These are phyloP conservation scores for Chrysosporium keratinophilum DNA, from an alignment of 2,329 filamentous ascomycete genomes.

Conservation along the genomic window DNA sequence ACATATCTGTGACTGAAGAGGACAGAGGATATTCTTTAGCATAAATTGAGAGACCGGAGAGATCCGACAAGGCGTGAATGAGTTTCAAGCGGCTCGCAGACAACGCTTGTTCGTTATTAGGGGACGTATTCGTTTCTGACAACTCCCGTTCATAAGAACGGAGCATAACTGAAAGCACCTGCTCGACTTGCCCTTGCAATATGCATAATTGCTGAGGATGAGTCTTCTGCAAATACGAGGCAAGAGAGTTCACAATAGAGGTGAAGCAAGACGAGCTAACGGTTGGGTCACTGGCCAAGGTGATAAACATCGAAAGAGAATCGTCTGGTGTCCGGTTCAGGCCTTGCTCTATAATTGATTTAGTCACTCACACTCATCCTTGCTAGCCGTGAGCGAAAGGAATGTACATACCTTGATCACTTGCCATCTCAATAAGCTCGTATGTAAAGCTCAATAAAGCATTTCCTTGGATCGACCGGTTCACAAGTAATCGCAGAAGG, in stretches of 20 bases:
- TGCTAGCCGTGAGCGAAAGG: not conserved
- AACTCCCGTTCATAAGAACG: conserved; percentile 23
- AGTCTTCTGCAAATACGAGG: conserved; percentile 29
- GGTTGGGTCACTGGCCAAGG: conserved; percentile 24
- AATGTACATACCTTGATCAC: conserved; percentile 29
- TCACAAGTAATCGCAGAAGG: conserved; percentile 28
- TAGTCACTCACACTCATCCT: not conserved
- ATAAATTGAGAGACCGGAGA: conserved; percentile 32
- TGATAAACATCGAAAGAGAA: conserved; percentile 28
- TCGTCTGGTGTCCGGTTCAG: conserved; percentile 29
- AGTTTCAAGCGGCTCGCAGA: conserved; percentile 30
- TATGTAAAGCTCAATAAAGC: conserved; percentile 30
- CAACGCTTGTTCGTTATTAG: conserved; percentile 28
- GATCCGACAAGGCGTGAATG: conserved; percentile 34
- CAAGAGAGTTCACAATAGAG: conserved; percentile 26
- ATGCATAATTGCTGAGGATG: conserved; percentile 33
- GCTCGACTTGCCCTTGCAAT: conserved; percentile 25
- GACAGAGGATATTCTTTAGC: conserved; percentile 31
- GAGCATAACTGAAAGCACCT: conserved; percentile 26
- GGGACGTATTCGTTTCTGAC: conserved; percentile 19
- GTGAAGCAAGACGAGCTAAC: conserved; percentile 25
- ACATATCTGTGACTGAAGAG: conserved; percentile 27
- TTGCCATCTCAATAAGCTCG: conserved; percentile 32
- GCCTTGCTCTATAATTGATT: conserved; percentile 22
- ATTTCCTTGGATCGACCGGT: conserved; percentile 26